phyloP scores from a whole-genome alignment of 345 rosid species.

The Mallotus nudiflorus region DNA sequence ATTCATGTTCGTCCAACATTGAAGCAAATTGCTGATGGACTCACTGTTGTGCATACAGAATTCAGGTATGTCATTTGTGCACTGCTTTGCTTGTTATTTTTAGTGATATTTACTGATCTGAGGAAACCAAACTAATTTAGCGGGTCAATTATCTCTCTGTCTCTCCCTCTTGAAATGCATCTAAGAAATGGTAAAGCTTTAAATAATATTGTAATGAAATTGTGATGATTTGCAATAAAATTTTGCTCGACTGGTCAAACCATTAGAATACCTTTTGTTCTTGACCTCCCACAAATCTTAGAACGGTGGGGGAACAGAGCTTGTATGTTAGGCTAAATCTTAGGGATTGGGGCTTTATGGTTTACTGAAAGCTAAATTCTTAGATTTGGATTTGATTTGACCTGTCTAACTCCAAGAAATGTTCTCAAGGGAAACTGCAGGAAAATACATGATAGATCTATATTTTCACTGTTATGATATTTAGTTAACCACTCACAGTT shows the following conservation, averaged over 20 bases:
- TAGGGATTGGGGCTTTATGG: neutral
- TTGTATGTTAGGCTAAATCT: neutral
- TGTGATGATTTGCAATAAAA: too few relatives aligned
- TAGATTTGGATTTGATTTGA: neutral
- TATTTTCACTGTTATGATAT: neutral
- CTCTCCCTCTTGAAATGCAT: too few relatives aligned
- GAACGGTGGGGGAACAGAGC: neutral
- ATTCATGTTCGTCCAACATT: constrained; percentile 67
- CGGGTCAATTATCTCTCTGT: too few relatives aligned
- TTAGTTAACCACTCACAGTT: too few relatives aligned
- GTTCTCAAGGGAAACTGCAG: neutral
- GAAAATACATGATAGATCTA: neutral
- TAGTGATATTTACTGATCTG: too few relatives aligned
- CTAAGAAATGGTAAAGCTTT: too few relatives aligned
- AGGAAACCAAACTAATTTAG: too few relatives aligned
- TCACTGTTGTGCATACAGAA: constrained; percentile 51
- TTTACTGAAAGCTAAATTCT: neutral
- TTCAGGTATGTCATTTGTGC: constrained; percentile 56
- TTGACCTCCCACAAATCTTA: too few relatives aligned
- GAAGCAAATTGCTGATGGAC: constrained; percentile 57
- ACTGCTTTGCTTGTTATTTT: neutral
- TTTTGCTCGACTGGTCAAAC: too few relatives aligned
- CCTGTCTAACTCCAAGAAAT: neutral
- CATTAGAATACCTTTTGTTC: too few relatives aligned
- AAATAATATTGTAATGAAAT: too few relatives aligned